Evolutionary conservation across 2,329 filamentous ascomycete species (phyloP), one percentile per base, ranked within the genome.

Genomic region (Cercospora sesami): DNA sequence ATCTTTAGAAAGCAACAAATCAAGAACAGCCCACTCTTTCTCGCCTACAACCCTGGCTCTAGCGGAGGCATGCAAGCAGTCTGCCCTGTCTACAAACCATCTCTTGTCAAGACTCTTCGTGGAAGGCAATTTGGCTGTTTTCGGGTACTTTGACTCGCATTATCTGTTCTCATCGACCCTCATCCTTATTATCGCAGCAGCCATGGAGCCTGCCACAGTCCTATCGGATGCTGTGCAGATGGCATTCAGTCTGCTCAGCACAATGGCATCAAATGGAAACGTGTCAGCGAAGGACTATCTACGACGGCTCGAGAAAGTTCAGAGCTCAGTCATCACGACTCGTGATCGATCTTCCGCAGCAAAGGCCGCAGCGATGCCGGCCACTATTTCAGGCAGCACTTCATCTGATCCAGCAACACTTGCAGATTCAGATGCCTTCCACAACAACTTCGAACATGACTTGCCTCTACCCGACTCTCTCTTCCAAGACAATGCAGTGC

Each of bases 91-190:
- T 33, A 83, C 82, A 0, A 80, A 79, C 45, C 78, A 79, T 0
- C 75, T 85, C 0, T 74, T 85, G 0, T 81, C 79, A 2, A 80
- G 83, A 5, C 78, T 78, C 18, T 85, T 83, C 81, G 79, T 84
- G 4, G 79, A 83, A 31, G 83, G 83, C 0, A 80, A 81, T 0
- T 83, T 84, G 61, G 77, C 79, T 0, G 83, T 80, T 0, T 83
- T 84, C 48, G 83, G 83, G 67, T 85, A 83, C 71, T 82, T 81
- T 55, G 80, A 81, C 71, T 80, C 81, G 0, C 81, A 83, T 48
- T 84, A 83, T 51, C 78, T 85, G 26, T 85, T 85, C 71, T 82
- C 83, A 0, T 79, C 82, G 0, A 78, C 81, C 2, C 81, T 80
- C 0, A 79, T 84, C 2, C 76, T 85, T 4, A 81, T 81, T 4